phyloP scores from a whole-genome alignment of 1,139 yeast genomes.

The Hanseniaspora gamundiae region DNA sequence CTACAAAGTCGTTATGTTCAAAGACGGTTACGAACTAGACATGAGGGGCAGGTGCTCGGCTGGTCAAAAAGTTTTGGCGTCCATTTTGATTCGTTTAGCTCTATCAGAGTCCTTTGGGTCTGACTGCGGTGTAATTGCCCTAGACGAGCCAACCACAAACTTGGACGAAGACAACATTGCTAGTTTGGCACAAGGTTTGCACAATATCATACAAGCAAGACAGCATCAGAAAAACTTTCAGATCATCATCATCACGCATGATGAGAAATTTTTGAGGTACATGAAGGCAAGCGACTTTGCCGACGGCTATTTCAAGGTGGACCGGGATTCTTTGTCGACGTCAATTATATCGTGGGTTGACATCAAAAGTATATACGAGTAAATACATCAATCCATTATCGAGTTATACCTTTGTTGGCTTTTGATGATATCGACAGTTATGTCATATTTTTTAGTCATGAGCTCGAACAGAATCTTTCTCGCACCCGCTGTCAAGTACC shows the following conservation, averaged over 20 bases:
- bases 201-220: constrained; percentile 63
- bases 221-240: constrained; percentile 80
- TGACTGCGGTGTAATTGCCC: constrained; percentile 88
- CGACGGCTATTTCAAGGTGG: constrained; percentile 78
- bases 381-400: constrained; percentile 12
- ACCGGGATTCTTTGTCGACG: constrained; percentile 68
- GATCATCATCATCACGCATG: constrained; percentile 89
- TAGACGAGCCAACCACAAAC: constrained; percentile 97
- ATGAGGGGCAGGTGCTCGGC: constrained; percentile 99
- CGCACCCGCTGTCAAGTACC: background rate
- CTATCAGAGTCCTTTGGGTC: constrained; percentile 92
- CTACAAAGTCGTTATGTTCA: constrained; percentile 90
- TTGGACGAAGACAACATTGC: constrained; percentile 83
- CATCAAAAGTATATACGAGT: constrained; percentile 25
- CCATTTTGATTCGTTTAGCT: constrained; percentile 82
- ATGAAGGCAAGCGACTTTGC: constrained; percentile 80
- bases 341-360: constrained; percentile 54
- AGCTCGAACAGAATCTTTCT: constrained; percentile 7
- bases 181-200: constrained; percentile 71
- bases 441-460: constrained; percentile 23
- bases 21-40: constrained; percentile 82
- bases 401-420: constrained; percentile 23
- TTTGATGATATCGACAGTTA: constrained; percentile 30
- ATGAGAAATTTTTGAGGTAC: constrained; percentile 74
- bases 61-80: constrained; percentile 91